Conservation (phyloP, 768 basidiomycete species). For the Naganishia onofrii region DNA sequence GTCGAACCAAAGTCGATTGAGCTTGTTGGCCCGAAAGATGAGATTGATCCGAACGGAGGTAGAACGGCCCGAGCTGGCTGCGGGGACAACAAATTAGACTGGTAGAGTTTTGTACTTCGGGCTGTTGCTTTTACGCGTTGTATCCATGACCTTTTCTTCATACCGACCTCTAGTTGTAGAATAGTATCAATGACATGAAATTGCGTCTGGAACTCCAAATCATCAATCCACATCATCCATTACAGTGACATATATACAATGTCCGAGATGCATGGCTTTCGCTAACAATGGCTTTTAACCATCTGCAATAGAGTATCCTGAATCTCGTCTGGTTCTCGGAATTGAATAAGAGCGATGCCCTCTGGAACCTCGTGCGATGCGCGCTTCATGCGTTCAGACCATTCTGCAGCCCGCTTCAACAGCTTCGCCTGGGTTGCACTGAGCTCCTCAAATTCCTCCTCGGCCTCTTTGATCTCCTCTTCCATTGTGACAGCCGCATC, state of each 20-base stretch:
- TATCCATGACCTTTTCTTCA: conserved; percentile 1
- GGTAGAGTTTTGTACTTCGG: conserved; percentile 24
- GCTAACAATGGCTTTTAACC: neutral
- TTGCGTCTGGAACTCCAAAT: too few species aligned
- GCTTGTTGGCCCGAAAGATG: conserved; percentile 37
- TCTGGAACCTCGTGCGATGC: conserved; percentile 12
- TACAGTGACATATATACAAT: too few species aligned
- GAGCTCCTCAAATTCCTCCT: conserved; percentile 26
- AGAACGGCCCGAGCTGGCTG: conserved; percentile 28
- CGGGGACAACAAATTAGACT: conserved; percentile 36
- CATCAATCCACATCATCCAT: too few species aligned
- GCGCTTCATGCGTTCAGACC: conserved; percentile 22
- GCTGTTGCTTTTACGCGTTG: neutral
- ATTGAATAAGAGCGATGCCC: conserved; percentile 23
- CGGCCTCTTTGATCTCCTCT: conserved; percentile 15
- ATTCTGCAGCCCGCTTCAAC: conserved; percentile 26
- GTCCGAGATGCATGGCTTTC: neutral
- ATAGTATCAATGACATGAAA: neutral
- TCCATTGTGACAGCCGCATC: conserved; percentile 13
- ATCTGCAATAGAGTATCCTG: conserved; percentile 22
- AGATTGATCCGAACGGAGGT: conserved; percentile 28
- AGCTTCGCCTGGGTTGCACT: conserved; percentile 30
- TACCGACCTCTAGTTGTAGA: neutral
- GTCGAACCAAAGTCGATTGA: conserved; percentile 33
- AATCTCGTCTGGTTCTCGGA: conserved; percentile 28